phyloP scores from a whole-genome alignment of 164 flowering plant genomes.

The Vitis labrusca region DNA sequence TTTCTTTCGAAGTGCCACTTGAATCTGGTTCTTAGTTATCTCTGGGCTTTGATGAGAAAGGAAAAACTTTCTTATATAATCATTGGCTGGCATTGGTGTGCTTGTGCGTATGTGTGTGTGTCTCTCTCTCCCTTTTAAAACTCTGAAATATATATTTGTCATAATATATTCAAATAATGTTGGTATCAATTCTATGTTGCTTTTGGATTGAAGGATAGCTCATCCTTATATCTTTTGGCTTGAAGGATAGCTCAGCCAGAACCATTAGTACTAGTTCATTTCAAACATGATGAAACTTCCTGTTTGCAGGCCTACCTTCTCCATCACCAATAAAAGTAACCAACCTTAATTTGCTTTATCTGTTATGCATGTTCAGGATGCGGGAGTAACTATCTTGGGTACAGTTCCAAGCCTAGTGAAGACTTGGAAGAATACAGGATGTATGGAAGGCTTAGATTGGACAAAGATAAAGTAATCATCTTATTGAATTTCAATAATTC shows the following conservation, averaged over 20 bases:
- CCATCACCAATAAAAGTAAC: too few species aligned
- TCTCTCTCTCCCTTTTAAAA: too few species aligned
- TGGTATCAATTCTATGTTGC: too few species aligned
- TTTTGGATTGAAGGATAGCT: too few species aligned
- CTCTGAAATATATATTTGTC: too few species aligned
- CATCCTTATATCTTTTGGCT: too few species aligned
- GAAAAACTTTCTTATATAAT: neutral
- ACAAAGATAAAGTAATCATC: slow-evolving; percentile 63
- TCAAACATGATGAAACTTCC: too few species aligned
- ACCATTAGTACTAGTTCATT: too few species aligned
- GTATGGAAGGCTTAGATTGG: slow-evolving; percentile 93
- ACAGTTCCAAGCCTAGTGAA: slow-evolving; percentile 96
- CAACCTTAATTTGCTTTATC: slow-evolving; percentile 2
- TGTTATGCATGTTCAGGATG: slow-evolving; percentile 58
- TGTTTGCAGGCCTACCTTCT: too few species aligned
- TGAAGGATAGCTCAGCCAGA: too few species aligned
- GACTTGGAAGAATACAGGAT: slow-evolving; percentile 75
- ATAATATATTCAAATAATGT: too few species aligned
- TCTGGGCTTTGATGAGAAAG: neutral
- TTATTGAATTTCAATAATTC: neutral
- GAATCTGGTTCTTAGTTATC: neutral
- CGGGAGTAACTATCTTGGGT: slow-evolving; percentile 82
- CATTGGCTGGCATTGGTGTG: neutral
- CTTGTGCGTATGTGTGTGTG: too few species aligned
- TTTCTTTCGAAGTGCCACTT: neutral